phyloP scores from a whole-genome alignment of 1,284 basidiomycete species.

The Coniophora puteana region DNA sequence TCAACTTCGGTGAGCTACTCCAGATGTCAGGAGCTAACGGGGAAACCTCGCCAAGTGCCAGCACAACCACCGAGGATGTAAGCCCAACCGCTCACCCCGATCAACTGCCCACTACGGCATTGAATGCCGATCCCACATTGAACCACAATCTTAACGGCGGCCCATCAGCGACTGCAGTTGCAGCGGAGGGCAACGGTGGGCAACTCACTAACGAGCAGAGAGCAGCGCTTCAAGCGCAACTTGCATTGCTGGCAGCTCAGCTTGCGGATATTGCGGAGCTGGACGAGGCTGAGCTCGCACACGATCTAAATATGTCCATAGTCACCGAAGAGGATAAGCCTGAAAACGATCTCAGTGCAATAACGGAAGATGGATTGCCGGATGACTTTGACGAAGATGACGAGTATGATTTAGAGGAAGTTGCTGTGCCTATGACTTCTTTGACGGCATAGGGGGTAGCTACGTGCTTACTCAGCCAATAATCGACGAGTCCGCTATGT shows the following conservation, averaged over 20 bases:
- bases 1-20: slow-evolving; percentile 60
- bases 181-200: slow-evolving; percentile 16
- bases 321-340: slow-evolving; percentile 1
- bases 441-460: slow-evolving; percentile 6
- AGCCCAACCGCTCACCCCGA: background rate
- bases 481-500: no score
- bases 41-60: slow-evolving; percentile 9
- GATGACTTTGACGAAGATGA: slow-evolving; percentile 28
- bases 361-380: slow-evolving; percentile 7
- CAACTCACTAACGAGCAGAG: slow-evolving; percentile 35
- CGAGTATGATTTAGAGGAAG: slow-evolving; percentile 32
- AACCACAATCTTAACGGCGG: background rate
- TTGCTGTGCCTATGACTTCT: slow-evolving; percentile 15
- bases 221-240: slow-evolving; percentile 59
- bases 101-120: slow-evolving; percentile 1
- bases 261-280: slow-evolving; percentile 52
- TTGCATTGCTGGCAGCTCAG: slow-evolving; percentile 61
- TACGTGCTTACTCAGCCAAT: no score
- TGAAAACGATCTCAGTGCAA: background rate
- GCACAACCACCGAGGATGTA: background rate
- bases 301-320: slow-evolving; percentile 20
- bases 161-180: background rate
- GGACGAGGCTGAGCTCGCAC: slow-evolving; percentile 25
- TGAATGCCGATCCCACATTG: slow-evolving; percentile 8
- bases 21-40: slow-evolving; percentile 27